Percentiles rank a stretch among this genome's conserved stretches.
phyloP scores from a whole-genome alignment of 495 filamentous ascomycete genomes.

The Monascus purpureus region DNA sequence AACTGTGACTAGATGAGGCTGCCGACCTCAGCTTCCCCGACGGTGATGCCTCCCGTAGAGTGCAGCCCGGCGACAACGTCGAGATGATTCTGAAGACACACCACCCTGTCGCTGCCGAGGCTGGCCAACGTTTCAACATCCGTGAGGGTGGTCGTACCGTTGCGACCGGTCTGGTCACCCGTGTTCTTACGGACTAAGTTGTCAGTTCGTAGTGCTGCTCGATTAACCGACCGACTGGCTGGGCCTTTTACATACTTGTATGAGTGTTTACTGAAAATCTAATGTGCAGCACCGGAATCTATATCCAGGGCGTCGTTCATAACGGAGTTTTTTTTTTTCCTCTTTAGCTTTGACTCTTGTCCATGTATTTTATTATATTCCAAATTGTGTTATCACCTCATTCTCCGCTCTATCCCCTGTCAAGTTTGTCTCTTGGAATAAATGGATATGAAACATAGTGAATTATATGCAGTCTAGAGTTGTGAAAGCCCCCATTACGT shows the following conservation, averaged over 20 bases:
- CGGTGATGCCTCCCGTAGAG: conserved; percentile 58
- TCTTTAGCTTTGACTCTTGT: conserved; percentile 16
- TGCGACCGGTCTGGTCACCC: conserved; percentile 81
- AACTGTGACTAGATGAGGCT: conserved; percentile 50
- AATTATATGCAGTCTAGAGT: background rate
- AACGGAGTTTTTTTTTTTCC: conserved; percentile 21
- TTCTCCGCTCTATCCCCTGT: conserved; percentile 16
- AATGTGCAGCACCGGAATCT: conserved; percentile 26
- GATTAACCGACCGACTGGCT: conserved; percentile 4
- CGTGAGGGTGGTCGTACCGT: conserved; percentile 92
- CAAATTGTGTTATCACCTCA: conserved; percentile 8
- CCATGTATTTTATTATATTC: conserved; percentile 34
- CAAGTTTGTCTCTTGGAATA: conserved; percentile 1
- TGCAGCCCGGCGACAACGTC: conserved; percentile 97
- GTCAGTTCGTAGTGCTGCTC: conserved; percentile 3
- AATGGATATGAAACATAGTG: background rate
- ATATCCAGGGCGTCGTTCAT: conserved; percentile 11
- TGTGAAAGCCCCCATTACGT: too few species aligned
- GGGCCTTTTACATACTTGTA: conserved; percentile 18
- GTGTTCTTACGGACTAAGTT: conserved; percentile 41
- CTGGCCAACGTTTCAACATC: conserved; percentile 88
- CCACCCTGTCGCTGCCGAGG: conserved; percentile 71
- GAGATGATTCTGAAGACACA: conserved; percentile 81
- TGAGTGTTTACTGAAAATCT: conserved; percentile 21
- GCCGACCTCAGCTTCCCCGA: conserved; percentile 70